phyloP scores from a whole-genome alignment of 2,329 filamentous ascomycete species.

The Talaromyces sp. region DNA sequence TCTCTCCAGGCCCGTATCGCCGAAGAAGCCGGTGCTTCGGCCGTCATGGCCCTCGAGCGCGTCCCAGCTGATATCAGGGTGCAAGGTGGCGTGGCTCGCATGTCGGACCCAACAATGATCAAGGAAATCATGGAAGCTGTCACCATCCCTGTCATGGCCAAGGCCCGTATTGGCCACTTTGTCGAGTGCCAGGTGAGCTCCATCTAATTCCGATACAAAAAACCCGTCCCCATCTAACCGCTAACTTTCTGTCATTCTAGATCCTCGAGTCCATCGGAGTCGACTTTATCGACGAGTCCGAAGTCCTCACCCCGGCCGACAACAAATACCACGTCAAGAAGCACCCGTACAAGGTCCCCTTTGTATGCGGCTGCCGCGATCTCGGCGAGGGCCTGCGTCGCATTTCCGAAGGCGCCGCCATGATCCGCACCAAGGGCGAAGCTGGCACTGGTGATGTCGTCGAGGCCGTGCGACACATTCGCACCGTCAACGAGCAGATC shows the following conservation, averaged over 20 bases:
- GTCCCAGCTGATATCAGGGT: conserved; percentile 93
- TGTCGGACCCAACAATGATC: conserved; percentile 94
- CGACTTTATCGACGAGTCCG: conserved; percentile 97
- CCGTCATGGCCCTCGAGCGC: conserved; percentile 97
- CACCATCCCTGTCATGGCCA: conserved; percentile 98
- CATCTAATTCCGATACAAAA: not conserved
- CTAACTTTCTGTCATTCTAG: conserved; percentile 36
- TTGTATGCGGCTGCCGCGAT: conserved; percentile 94
- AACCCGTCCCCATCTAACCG: not conserved
- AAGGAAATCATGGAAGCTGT: conserved; percentile 91
- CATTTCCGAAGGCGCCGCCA: conserved; percentile 89
- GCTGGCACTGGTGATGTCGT: conserved; percentile 96
- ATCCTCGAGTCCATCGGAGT: conserved; percentile 92
- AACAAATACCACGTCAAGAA: conserved; percentile 90
- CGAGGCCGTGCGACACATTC: conserved; percentile 94
- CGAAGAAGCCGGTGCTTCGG: conserved; percentile 90
- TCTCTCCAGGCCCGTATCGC: conserved; percentile 79
- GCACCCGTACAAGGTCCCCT: conserved; percentile 73
- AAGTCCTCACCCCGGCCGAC: conserved; percentile 95
- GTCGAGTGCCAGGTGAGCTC: conserved; percentile 78
- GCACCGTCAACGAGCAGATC: conserved; percentile 81
- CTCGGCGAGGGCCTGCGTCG: conserved; percentile 87
- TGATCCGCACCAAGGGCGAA: conserved; percentile 99
- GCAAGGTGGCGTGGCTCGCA: conserved; percentile 89
- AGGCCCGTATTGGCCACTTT: conserved; percentile 95